Percentiles rank a stretch among this genome's conserved stretches.
These are phyloP conservation scores for Pythium sukuiense DNA, from an alignment of 352 stramenopile species.

Conservation along the genomic window DNA sequence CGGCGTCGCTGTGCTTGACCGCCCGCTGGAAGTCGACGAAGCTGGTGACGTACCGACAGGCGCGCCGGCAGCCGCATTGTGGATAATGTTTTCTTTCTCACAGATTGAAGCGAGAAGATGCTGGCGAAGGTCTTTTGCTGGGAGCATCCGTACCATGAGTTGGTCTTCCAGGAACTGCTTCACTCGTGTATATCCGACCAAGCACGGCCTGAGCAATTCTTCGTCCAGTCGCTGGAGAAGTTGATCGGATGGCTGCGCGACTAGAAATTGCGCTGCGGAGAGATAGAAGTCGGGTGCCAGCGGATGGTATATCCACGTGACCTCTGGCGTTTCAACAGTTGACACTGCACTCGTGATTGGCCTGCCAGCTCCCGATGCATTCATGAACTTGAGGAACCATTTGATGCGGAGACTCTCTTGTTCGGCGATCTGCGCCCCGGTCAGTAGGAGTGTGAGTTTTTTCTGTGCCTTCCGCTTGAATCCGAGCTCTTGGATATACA, in stretches of 20 bases:
- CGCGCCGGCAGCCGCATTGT: slow-evolving; percentile 22
- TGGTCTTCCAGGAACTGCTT: slow-evolving; percentile 47
- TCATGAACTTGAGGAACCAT: slow-evolving; percentile 67
- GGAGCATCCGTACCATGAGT: slow-evolving; percentile 47
- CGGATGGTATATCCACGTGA: slow-evolving; percentile 32
- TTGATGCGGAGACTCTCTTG: slow-evolving; percentile 59
- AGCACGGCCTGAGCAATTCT: slow-evolving; percentile 43
- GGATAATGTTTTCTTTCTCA: slow-evolving; percentile 30
- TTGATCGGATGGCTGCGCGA: slow-evolving; percentile 35
- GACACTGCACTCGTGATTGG: neutral
- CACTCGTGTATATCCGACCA: slow-evolving; percentile 40
- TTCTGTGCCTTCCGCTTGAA: slow-evolving; percentile 58
- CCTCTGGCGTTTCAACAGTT: neutral
- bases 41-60: neutral
- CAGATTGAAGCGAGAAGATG: slow-evolving; percentile 34
- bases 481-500: slow-evolving; percentile 64
- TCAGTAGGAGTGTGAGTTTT: slow-evolving; percentile 50
- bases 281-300: slow-evolving; percentile 63
- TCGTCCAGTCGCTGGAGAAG: slow-evolving; percentile 46
- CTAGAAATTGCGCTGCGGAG: slow-evolving; percentile 42
- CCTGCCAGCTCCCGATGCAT: slow-evolving; percentile 17
- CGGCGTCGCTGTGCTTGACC: slow-evolving; percentile 19
- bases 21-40: slow-evolving; percentile 4
- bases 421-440: slow-evolving; percentile 40
- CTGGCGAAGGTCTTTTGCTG: slow-evolving; percentile 48